Evolutionary conservation across 2,329 filamentous ascomycete genomes (phyloP), one percentile per base, ranked within the genome.

Genomic region (Moelleriella libera): DNA sequence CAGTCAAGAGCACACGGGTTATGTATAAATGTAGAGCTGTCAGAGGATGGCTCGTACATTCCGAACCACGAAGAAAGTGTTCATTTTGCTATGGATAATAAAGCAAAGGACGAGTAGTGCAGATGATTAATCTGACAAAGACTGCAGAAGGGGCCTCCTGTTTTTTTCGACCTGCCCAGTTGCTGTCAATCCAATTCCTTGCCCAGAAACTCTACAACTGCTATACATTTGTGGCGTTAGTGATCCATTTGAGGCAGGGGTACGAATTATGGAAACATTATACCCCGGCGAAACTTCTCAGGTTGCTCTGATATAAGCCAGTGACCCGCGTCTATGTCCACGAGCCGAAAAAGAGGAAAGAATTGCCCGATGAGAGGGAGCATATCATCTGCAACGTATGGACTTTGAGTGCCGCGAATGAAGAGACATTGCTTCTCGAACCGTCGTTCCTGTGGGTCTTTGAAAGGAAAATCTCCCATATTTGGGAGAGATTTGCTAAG

Each of bases 241-340:
- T 14, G 21, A 12, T 12, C 34, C 34, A 39, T 39, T 3, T 39
- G 34, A 39, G 34, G 34, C 8, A 39, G 12, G 4, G 21, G 21
- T 3, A 21, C 21, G 21, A 21, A 21, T 21, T 21, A 21, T 21
- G 21, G 21, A 3, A 21, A 39, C 2, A 39, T 30, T 45, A 43
- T 14, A 88, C 85, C 82, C 71, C 76, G 68, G 59, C 82, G 78
- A 54, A 94, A 94, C 8, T 72, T 80, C 58, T 88, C 80, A 0
- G 88, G 87, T 56, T 88, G 82, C 69, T 94, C 88, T n/a, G 85
- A 87, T 52, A 90, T 88, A 5, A 94, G 69, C 88, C 88, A 94
- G 63, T 94, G 88, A 0, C 88, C 88, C 7, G 82, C 76, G 39
- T 92, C 82, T 32, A 94, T 68, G 64, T 90, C 83, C 45, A 72